Evolutionary conservation across 805 yeast species (phyloP).

Genomic region (Candida gorgasii): DNA sequence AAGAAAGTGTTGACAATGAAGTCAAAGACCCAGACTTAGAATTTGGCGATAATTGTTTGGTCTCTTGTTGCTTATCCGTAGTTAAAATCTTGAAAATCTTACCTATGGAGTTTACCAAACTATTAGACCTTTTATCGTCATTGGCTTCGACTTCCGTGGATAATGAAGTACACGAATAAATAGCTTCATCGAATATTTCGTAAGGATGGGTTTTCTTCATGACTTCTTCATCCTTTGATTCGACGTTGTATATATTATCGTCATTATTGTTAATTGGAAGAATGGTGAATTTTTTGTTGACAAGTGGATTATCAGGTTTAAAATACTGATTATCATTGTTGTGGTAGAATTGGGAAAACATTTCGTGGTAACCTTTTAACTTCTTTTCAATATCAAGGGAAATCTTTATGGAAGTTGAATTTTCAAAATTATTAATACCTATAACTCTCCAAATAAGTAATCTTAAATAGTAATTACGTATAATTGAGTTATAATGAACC

Average conservation of each 20-base stretch:
- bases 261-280: slow-evolving; percentile 25
- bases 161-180: slow-evolving; percentile 42
- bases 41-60: slow-evolving; percentile 13
- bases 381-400: slow-evolving; percentile 32
- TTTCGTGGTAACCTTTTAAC: slow-evolving; percentile 28
- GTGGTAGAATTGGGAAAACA: slow-evolving; percentile 28
- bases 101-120: slow-evolving; percentile 35
- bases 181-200: slow-evolving; percentile 67
- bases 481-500: slow-evolving; percentile 79
- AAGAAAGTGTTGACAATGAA: slow-evolving; percentile 33
- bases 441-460: slow-evolving; percentile 67
- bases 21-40: slow-evolving; percentile 37
- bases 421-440: slow-evolving; percentile 42
- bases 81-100: slow-evolving; percentile 38
- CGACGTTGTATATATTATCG: slow-evolving; percentile 12
- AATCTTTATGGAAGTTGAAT: slow-evolving; percentile 31
- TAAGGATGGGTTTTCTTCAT: slow-evolving; percentile 54
- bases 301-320: slow-evolving; percentile 40
- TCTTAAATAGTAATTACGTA: slow-evolving; percentile 67
- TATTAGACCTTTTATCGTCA: slow-evolving; percentile 15
- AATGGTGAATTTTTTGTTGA: slow-evolving; percentile 52
- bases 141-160: slow-evolving; percentile 15
- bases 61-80: slow-evolving; percentile 18
- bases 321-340: slow-evolving; percentile 18
- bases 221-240: slow-evolving; percentile 8